Evolutionary conservation across 2,329 filamentous ascomycete species (phyloP), one percentile per base, ranked within the genome.

Genomic region (Aspergillus thermomutatus): DNA sequence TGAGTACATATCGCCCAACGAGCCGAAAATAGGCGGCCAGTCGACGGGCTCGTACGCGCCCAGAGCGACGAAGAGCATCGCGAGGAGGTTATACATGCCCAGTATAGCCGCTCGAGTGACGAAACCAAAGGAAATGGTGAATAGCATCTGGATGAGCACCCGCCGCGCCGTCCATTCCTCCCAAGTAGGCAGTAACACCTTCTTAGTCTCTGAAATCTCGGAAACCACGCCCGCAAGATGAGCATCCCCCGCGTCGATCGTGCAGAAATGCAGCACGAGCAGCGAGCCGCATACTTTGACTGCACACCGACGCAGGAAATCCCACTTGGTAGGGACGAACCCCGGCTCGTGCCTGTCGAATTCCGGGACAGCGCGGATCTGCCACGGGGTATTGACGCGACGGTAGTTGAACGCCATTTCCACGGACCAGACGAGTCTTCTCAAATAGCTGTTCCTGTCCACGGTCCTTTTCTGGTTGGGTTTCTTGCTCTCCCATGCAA

Each of bases 311-410:
- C 57, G n/a, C 8, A 65, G 45, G 17, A 61, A 66, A 4, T 8
- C 25, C 11, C 40, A 8, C 23, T 53, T 52, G 3, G 50, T 43
- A 9, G 62, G 59, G 3, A 56, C 45, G 31, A 51, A 51, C 1
- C 3, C 17, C 1, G 52, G 49, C 9, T 52, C 31, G 1, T n/a
- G 4, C 14, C n/a, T 25, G 27, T 54, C 25, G 27, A 60, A 60
- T 1, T 9, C 5, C 1, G 61, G 58, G 6, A 66, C 28, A 4
- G 26, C 47, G 5, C n/a, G 19, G 28, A 65, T 61, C 50, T 64
- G 58, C 61, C 63, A 65, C n/a, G 64, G 64, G 3, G 64, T 65
- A 48, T 56, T 53, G 34, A 66, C 59, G 19, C 64, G 61, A 4
- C 64, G 63, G 52, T 61, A 64, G 34, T 66, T 66, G 48, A 61